A percentile compares a stretch with the other conserved stretches of the same genome.
phyloP scores from a whole-genome alignment of 2,329 filamentous ascomycete genomes.

The Botrytis porri region DNA sequence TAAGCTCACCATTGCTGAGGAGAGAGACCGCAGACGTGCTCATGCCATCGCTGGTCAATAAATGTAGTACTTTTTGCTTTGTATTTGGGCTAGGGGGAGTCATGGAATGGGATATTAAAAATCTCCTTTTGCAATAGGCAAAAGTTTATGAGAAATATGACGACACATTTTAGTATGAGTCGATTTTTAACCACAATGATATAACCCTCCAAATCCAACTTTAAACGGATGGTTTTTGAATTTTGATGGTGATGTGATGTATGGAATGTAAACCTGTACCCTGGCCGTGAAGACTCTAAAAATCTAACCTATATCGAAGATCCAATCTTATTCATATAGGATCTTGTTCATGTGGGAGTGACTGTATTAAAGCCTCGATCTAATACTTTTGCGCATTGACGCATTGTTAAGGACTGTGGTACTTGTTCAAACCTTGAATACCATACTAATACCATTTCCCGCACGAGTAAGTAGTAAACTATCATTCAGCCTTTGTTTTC shows the following conservation, averaged over 20 bases:
- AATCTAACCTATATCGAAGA: background rate
- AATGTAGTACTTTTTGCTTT: conserved; percentile 34
- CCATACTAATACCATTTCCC: background rate
- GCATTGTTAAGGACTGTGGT: background rate
- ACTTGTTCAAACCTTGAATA: background rate
- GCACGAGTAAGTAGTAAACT: too few relatives aligned
- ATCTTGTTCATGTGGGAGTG: background rate
- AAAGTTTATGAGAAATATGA: conserved; percentile 30
- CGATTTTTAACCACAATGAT: conserved; percentile 34
- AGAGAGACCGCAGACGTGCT: conserved; percentile 96
- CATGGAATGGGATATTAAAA: conserved; percentile 36
- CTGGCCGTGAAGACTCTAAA: background rate
- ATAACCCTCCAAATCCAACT: conserved; percentile 14
- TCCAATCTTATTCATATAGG: too few relatives aligned
- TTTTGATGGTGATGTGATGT: background rate
- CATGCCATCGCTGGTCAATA: conserved; percentile 38
- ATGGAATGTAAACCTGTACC: background rate
- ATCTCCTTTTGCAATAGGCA: conserved; percentile 30
- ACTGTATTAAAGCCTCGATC: background rate
- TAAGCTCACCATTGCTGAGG: conserved; percentile 98
- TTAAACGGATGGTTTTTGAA: conserved; percentile 1
- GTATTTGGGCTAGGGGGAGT: conserved; percentile 28
- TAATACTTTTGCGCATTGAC: background rate
- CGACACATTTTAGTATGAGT: conserved; percentile 33
- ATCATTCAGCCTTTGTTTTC: too few relatives aligned